These are phyloP conservation scores for Debaryomyces hansenii DNA, from an alignment of 805 yeast species.

Conservation along the genomic window DNA sequence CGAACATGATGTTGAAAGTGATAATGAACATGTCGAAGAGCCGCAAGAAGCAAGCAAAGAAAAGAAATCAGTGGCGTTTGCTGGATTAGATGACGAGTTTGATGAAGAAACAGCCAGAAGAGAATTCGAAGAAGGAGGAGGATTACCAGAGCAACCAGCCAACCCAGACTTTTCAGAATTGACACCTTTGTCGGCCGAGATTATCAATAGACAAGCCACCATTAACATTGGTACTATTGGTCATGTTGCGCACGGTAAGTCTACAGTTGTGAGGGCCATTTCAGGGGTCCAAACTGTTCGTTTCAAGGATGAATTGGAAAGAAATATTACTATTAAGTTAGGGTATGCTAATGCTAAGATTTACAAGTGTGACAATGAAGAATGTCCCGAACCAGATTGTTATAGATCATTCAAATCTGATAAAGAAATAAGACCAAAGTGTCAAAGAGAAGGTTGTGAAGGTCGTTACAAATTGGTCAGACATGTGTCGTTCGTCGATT, in stretches of 20 bases:
- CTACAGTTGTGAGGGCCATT: constrained; percentile 91
- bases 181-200: constrained; percentile 91
- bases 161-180: constrained; percentile 78
- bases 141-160: constrained; percentile 93
- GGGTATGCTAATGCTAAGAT: constrained; percentile 99
- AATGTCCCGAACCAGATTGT: constrained; percentile 91
- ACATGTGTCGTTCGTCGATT: constrained; percentile 98
- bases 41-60: constrained; percentile 36
- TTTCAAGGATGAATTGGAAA: constrained; percentile 97
- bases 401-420: constrained; percentile 93
- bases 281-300: constrained; percentile 99
- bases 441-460: constrained; percentile 83
- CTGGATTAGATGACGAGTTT: constrained; percentile 63
- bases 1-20: constrained; percentile 50
- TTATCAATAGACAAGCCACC: constrained; percentile 98
- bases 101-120: constrained; percentile 74
- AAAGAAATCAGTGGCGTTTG: constrained; percentile 82
- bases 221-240: constrained; percentile 97
- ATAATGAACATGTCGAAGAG: constrained; percentile 45
- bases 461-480: constrained; percentile 89
- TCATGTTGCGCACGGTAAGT: constrained; percentile 94
- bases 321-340: constrained; percentile 96
- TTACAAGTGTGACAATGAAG: constrained; percentile 83
- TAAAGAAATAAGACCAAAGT: constrained; percentile 91
- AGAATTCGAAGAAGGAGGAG: constrained; percentile 98